Conservation (phyloP, 2,329 filamentous ascomycete species). For the Chrysosporium keratinophilum region DNA sequence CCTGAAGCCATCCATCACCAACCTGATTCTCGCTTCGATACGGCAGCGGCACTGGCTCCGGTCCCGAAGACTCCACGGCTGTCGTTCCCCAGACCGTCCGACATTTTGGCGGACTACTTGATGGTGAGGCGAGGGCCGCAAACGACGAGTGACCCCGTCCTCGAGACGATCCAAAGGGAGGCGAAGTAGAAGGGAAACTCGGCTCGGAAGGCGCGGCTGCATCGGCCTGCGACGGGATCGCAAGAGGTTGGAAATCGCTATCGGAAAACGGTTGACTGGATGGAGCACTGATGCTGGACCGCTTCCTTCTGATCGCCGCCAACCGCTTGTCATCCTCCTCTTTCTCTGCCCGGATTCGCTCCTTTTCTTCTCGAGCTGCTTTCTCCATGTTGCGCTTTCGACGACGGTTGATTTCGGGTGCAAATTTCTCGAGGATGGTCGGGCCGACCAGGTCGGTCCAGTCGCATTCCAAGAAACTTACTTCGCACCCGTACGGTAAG, state of each 20-base stretch:
- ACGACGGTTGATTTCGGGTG: slow-evolving; percentile 63
- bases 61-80: slow-evolving; percentile 48
- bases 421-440: slow-evolving; percentile 64
- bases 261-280: slow-evolving; percentile 42
- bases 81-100: slow-evolving; percentile 91
- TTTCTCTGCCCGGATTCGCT: slow-evolving; percentile 69
- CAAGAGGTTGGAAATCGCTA: slow-evolving; percentile 57
- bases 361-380: slow-evolving; percentile 74
- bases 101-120: slow-evolving; percentile 64
- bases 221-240: slow-evolving; percentile 23
- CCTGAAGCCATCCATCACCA: slow-evolving; percentile 79
- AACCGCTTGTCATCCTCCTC: slow-evolving; percentile 60
- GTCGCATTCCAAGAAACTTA: slow-evolving; percentile 85
- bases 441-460: slow-evolving; percentile 81
- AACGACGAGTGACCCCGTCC: slow-evolving; percentile 25
- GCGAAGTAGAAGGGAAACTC: slow-evolving; percentile 31
- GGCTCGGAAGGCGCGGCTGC: slow-evolving; percentile 22
- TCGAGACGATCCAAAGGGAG: slow-evolving; percentile 32
- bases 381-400: slow-evolving; percentile 73
- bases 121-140: slow-evolving; percentile 58
- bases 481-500: slow-evolving; percentile 79
- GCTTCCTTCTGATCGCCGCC: slow-evolving; percentile 55
- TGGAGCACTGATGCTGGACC: slow-evolving; percentile 40
- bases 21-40: slow-evolving; percentile 31
- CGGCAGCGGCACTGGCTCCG: slow-evolving; percentile 22